These are phyloP conservation scores for Passiflora organensis DNA, from an alignment of 345 rosid species.

Conservation along the genomic window DNA sequence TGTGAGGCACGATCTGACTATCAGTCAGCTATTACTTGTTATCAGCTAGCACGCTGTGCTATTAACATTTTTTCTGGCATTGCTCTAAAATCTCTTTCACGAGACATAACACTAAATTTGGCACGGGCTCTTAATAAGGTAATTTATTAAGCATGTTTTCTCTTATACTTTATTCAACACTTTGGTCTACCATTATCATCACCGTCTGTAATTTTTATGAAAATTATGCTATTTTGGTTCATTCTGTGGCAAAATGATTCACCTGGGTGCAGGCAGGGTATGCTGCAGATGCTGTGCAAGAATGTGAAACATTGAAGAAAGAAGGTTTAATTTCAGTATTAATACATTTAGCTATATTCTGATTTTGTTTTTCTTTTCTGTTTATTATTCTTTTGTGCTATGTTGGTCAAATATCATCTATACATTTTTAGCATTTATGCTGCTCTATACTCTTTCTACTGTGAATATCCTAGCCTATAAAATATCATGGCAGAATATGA, in stretches of 20 bases:
- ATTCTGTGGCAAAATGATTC: constrained; percentile 10
- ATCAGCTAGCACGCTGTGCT: constrained; percentile 55
- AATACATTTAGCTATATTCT: neutral
- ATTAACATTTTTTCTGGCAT: constrained; percentile 34
- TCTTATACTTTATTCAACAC: neutral
- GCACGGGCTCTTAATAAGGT: constrained; percentile 77
- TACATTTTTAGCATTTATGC: too few relatives aligned
- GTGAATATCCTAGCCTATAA: too few relatives aligned
- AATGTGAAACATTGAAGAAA: constrained; percentile 57
- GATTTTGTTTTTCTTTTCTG: neutral
- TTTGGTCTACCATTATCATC: too few relatives aligned
- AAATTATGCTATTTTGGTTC: neutral
- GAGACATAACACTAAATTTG: constrained; percentile 67
- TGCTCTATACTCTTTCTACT: too few relatives aligned
- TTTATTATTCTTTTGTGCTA: too few relatives aligned
- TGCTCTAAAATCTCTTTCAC: constrained; percentile 39
- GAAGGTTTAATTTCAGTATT: constrained; percentile 40
- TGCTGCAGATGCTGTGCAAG: constrained; percentile 55
- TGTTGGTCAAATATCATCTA: too few relatives aligned
- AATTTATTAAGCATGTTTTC: constrained; percentile 16
- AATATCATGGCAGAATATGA: neutral
- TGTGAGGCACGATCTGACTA: constrained; percentile 72
- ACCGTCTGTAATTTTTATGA: too few relatives aligned
- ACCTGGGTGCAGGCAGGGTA: constrained; percentile 46
- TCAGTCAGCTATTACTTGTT: constrained; percentile 57